A percentile compares a stretch with the other conserved stretches of the same genome.
These are phyloP conservation scores for Pisolithus marmoratus DNA, from an alignment of 768 basidiomycete species.

Conservation along the genomic window DNA sequence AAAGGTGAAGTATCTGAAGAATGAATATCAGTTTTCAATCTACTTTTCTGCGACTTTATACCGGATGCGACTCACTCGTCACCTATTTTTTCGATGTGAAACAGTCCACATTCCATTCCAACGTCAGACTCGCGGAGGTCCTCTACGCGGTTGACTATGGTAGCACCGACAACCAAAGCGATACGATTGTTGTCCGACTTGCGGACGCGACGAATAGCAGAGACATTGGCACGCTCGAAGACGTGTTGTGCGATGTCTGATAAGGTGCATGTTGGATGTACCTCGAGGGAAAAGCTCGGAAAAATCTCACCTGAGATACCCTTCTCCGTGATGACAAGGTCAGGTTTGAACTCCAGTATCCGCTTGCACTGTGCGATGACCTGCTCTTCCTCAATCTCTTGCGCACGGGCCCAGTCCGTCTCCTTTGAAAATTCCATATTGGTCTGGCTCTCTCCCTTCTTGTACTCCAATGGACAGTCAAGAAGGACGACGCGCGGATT, in stretches of 20 bases:
- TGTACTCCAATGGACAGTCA: conserved; percentile 96
- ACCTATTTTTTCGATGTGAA: conserved; percentile 94
- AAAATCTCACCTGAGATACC: conserved; percentile 77
- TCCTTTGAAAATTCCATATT: conserved; percentile 98
- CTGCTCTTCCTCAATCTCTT: conserved; percentile 96
- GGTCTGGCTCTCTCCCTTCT: conserved; percentile 97
- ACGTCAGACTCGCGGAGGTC: conserved; percentile 90
- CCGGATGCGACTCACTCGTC: conserved; percentile 59
- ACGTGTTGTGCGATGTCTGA: conserved; percentile 91
- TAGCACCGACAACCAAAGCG: conserved; percentile 91
- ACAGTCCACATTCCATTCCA: conserved; percentile 92
- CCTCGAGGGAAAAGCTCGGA: not conserved
- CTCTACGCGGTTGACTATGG: conserved; percentile 94
- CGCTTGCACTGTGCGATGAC: conserved; percentile 80
- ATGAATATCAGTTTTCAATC: not conserved
- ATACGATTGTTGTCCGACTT: conserved; percentile 99
- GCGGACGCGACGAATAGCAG: conserved; percentile 94
- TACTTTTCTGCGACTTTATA: not conserved
- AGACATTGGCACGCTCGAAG: conserved; percentile 80
- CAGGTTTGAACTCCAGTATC: conserved; percentile 91
- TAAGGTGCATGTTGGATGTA: not conserved
- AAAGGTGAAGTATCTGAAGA: conserved; percentile 88
- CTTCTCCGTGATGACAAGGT: conserved; percentile 95
- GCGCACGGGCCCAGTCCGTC: conserved; percentile 85
- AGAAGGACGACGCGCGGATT: conserved; percentile 86